Conservation (phyloP, 2,329 filamentous ascomycete genomes). For the Parastagonospora nodorum region DNA sequence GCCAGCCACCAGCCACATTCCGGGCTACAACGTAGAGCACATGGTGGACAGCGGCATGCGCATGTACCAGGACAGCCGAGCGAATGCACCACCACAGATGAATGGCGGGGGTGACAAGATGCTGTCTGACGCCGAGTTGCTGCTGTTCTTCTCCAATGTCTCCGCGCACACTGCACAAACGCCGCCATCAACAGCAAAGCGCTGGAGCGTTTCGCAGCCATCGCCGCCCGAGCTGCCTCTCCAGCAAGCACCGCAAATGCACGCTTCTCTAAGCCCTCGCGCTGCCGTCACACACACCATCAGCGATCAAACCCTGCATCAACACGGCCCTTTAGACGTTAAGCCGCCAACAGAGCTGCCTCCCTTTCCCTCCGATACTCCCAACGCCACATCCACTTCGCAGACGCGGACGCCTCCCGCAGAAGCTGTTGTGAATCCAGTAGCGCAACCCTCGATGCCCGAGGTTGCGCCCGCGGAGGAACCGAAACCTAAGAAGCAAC, state of each 20-base stretch:
- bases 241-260: slow-evolving; percentile 8
- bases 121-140: slow-evolving; percentile 52
- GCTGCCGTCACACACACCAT: slow-evolving; percentile 8
- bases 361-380: slow-evolving; percentile 12
- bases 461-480: slow-evolving; percentile 22
- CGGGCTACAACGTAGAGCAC: slow-evolving; percentile 47
- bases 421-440: slow-evolving; percentile 25
- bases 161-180: slow-evolving; percentile 35
- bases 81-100: slow-evolving; percentile 19
- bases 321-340: slow-evolving; percentile 18
- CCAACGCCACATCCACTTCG: slow-evolving; percentile 23
- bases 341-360: slow-evolving; percentile 18
- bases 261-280: slow-evolving; percentile 5
- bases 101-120: slow-evolving; percentile 39
- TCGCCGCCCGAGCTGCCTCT: slow-evolving; percentile 9
- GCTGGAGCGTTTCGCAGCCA: slow-evolving; percentile 34
- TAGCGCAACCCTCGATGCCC: slow-evolving; percentile 10
- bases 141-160: slow-evolving; percentile 50
- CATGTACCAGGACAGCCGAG: slow-evolving; percentile 31
- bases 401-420: slow-evolving; percentile 50
- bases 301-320: slow-evolving; percentile 8
- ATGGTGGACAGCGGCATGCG: slow-evolving; percentile 41
- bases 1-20: slow-evolving; percentile 55
- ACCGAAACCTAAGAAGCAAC: slow-evolving; percentile 43
- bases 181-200: slow-evolving; percentile 33